These are phyloP conservation scores for Colletotrichum somersetense DNA, from an alignment of 2,329 filamentous ascomycete genomes.

Conservation along the genomic window DNA sequence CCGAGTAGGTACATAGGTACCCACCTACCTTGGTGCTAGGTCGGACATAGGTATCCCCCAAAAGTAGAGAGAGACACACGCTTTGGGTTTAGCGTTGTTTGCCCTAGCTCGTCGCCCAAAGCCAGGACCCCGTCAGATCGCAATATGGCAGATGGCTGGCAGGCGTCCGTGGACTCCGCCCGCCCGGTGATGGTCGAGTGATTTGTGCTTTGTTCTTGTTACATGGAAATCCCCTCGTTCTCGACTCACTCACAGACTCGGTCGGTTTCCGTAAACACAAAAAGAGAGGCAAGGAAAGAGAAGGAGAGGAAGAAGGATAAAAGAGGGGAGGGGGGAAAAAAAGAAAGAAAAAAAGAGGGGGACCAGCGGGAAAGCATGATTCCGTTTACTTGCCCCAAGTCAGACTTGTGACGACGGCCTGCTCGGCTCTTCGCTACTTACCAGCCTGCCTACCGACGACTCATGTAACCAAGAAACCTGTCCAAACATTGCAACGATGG, in stretches of 20 bases:
- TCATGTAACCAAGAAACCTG: conserved; percentile 26
- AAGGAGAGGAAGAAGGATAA: neutral
- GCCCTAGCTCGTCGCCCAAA: neutral
- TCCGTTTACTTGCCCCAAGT: conserved; percentile 15
- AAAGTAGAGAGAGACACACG: neutral
- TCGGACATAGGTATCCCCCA: conserved; percentile 31
- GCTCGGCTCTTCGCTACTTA: no score
- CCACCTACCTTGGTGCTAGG: neutral
- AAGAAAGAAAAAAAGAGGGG: neutral
- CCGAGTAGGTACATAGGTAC: neutral
- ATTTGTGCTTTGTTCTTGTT: neutral
- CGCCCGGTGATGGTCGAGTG: neutral
- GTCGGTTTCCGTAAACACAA: neutral
- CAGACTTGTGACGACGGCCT: conserved; percentile 6
- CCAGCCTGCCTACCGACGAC: no score
- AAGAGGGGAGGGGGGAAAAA: neutral
- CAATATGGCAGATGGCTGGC: conserved; percentile 29
- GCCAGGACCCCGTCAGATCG: conserved; percentile 19
- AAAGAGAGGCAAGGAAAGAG: neutral
- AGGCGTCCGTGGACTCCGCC: conserved; percentile 14
- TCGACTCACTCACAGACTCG: neutral
- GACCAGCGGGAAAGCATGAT: neutral
- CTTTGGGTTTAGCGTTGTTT: conserved; percentile 7
- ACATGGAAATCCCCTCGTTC: neutral
- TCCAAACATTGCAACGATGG: conserved; percentile 10